Conservation (phyloP, 495 filamentous ascomycete genomes). For the Penicillium macrosclerotiorum region DNA sequence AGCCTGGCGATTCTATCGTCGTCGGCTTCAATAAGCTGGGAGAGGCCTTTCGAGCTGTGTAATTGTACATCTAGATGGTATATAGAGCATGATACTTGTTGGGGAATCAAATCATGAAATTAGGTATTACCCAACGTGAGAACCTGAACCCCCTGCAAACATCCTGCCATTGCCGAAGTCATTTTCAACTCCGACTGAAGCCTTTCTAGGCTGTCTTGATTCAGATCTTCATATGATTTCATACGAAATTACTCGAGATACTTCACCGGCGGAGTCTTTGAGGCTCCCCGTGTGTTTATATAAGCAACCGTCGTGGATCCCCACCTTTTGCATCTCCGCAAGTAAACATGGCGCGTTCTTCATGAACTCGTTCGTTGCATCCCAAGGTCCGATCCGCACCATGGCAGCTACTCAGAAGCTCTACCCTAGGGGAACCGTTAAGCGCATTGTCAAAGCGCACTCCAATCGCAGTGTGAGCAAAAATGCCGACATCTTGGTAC, state of each 20-base stretch:
- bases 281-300: too few species aligned
- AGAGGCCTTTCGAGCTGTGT: too few species aligned
- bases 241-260: too few species aligned
- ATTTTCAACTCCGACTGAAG: neutral
- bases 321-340: neutral
- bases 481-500: constrained; percentile 83
- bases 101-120: neutral
- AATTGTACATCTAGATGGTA: constrained; percentile 4
- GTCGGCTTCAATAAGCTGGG: constrained; percentile 5
- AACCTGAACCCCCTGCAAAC: too few species aligned
- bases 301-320: constrained; percentile 1
- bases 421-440: constrained; percentile 81
- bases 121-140: too few species aligned
- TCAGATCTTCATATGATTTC: too few species aligned
- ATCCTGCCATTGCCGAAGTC: neutral
- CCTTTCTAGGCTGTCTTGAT: neutral
- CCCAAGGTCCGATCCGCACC: neutral
- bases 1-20: constrained; percentile 32
- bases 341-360: constrained; percentile 13
- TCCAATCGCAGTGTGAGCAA: constrained; percentile 76
- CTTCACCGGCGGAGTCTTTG: too few species aligned
- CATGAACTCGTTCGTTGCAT: neutral
- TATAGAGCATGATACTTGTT: constrained; percentile 2
- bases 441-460: constrained; percentile 87
- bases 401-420: constrained; percentile 61